Conservation (phyloP, 352 stramenopile genomes). For the Phytophthora sp. region DNA sequence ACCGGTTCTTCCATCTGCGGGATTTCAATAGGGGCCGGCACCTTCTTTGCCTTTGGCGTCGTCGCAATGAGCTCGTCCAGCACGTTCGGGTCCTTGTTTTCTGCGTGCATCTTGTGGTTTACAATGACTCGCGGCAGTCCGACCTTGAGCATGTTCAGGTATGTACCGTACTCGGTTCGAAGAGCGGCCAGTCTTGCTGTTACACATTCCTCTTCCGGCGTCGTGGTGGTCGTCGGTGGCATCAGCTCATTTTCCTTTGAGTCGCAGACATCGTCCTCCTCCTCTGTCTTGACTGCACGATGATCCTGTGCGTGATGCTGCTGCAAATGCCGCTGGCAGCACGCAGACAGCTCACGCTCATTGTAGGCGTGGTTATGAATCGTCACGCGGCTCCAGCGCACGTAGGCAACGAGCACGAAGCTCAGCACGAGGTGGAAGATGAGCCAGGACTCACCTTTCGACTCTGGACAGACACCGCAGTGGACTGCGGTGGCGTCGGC, state of each 20-base stretch:
- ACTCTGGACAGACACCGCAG: slow-evolving; percentile 24
- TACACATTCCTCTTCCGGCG: slow-evolving; percentile 15
- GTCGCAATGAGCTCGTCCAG: slow-evolving; percentile 57
- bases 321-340: slow-evolving; percentile 26
- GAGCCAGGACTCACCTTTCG: slow-evolving; percentile 34
- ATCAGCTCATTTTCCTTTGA: slow-evolving; percentile 24
- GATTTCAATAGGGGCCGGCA: slow-evolving; percentile 43
- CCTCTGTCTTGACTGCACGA: slow-evolving; percentile 3
- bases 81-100: slow-evolving; percentile 60
- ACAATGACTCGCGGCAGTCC: slow-evolving; percentile 68
- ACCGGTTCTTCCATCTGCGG: slow-evolving; percentile 30
- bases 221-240: slow-evolving; percentile 3
- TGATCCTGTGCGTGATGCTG: slow-evolving; percentile 16
- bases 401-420: slow-evolving; percentile 50
- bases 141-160: slow-evolving; percentile 86
- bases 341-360: slow-evolving; percentile 16
- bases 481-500: slow-evolving; percentile 22
- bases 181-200: slow-evolving; percentile 24
- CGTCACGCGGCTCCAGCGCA: slow-evolving; percentile 45
- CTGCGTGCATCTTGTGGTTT: slow-evolving; percentile 72
- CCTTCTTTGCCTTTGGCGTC: slow-evolving; percentile 37
- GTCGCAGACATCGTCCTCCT: not conserved
- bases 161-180: slow-evolving; percentile 44
- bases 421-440: slow-evolving; percentile 47
- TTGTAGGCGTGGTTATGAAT: slow-evolving; percentile 40